phyloP scores from a whole-genome alignment of 371 early-diverging fungal genomes.

The Mucor circinelloides region DNA sequence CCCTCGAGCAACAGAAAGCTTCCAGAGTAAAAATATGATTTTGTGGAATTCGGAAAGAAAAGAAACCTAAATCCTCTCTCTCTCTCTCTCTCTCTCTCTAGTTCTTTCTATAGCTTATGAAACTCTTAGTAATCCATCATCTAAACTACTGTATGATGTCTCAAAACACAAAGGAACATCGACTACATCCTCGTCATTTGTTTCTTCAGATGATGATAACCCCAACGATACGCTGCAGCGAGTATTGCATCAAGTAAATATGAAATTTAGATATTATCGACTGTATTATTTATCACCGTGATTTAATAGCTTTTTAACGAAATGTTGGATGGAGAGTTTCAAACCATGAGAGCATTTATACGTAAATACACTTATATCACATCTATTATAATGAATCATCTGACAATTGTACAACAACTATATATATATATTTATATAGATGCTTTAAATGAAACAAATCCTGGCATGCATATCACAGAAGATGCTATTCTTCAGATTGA shows the following conservation, averaged over 20 bases:
- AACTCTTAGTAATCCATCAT: slow-evolving; percentile 60
- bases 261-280: not conserved
- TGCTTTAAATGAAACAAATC: slow-evolving; percentile 53
- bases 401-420: not conserved
- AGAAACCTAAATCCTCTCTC: not conserved
- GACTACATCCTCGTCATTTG: slow-evolving; percentile 34
- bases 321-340: slow-evolving; percentile 72
- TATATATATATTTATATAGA: slow-evolving; percentile 42
- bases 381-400: slow-evolving; percentile 1
- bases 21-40: slow-evolving; percentile 34
- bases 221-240: slow-evolving; percentile 57
- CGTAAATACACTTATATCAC: slow-evolving; percentile 40
- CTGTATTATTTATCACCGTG: not conserved
- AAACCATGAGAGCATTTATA: slow-evolving; percentile 64
- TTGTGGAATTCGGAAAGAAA: not conserved
- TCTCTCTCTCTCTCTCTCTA: slow-evolving; percentile 22
- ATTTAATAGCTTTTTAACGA: slow-evolving; percentile 56
- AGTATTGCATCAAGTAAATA: slow-evolving; percentile 58
- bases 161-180: slow-evolving; percentile 43
- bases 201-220: slow-evolving; percentile 24
- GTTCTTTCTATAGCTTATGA: slow-evolving; percentile 65
- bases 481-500: slow-evolving; percentile 65
- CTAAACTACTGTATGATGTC: slow-evolving; percentile 59
- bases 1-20: slow-evolving; percentile 37
- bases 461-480: slow-evolving; percentile 62